Base-by-base conservation (phyloP, 1,139 yeast genomes). In the Suhomyces wounanorum region DNA sequence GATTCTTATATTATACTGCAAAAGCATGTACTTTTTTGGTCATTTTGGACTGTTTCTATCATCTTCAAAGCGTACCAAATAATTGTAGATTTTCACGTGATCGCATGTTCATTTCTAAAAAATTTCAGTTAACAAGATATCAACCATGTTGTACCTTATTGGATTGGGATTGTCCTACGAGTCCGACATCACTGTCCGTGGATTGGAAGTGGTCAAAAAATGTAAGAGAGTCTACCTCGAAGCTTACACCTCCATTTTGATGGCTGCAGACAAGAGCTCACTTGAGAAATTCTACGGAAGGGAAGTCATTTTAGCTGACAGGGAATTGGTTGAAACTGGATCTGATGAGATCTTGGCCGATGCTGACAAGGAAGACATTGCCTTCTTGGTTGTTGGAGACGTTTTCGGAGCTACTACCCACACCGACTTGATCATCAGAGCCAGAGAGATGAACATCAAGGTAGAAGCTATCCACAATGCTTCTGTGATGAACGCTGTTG, bases 371-470 rank as follows among this genome's bases (percentile, higher is more conserved):
- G 94, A 89, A 50, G 96, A 91, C 65, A 79, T 94, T 65, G 98
- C 97, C 1, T 91, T 94, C 62, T 76, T 94, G 59, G 99, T 94
- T 17, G 99, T 94, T 25, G 99, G 99, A 38, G 99, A 94, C 66
- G 96, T 96, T 35, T 92, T 90, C 66, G 99, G 99, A 33, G 99
- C 99, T 40, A 94, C 99, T 5, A 94, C 99, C 0, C 99, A 94
- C 69, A 90, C 97, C 0, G 99, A 94, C 71, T 78, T 94, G 57
- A 90, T 91, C 39, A 81, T 94, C 52, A 78, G 99, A 61, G 98
- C 98, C 35, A 81, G 96, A 59, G 96, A 89, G 68, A 77, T 85
- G 55, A 83, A 83, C 1, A 89, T 94, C 63, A 75, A 79, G 51
- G 90, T 89, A 43, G 95, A 89, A 63, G 82, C 89, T 46, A 83